Evolutionary conservation across 129 eudicot genomes (phyloP).

Genomic region (Calendula officinalis): DNA sequence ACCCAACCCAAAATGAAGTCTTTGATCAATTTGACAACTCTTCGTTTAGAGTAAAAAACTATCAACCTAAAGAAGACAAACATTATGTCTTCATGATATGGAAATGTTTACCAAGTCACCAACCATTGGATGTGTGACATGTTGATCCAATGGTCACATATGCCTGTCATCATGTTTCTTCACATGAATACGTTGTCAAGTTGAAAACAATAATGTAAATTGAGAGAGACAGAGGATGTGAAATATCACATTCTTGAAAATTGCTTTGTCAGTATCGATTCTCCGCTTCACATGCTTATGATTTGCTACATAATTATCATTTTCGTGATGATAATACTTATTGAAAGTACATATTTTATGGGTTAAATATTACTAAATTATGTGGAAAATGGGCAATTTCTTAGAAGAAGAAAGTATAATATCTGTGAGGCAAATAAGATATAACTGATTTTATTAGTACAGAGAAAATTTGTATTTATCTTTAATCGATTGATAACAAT

Average conservation of each 20-base stretch:
- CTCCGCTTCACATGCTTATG: conserved; percentile 29
- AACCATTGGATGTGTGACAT: background rate
- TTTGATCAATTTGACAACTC: too few relatives aligned
- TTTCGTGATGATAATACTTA: background rate
- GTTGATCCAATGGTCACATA: background rate
- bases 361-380: too few relatives aligned
- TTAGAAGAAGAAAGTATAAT: too few relatives aligned
- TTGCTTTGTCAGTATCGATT: conserved; percentile 10
- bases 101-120: background rate
- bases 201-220: conserved; percentile 18
- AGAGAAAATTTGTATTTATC: too few relatives aligned
- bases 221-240: conserved; percentile 14
- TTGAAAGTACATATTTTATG: too few relatives aligned
- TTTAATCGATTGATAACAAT: too few relatives aligned
- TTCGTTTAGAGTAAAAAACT: too few relatives aligned
- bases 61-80: too few relatives aligned
- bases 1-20: too few relatives aligned
- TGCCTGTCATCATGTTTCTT: background rate
- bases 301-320: conserved; percentile 3
- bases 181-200: conserved; percentile 16
- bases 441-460: too few relatives aligned
- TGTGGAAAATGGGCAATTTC: too few relatives aligned
- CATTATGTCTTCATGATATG: background rate
- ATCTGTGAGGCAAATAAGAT: too few relatives aligned
- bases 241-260: conserved; percentile 22